Evolutionary conservation across 768 basidiomycete genomes (phyloP).

Genomic region (Lentinus tigrinus): DNA sequence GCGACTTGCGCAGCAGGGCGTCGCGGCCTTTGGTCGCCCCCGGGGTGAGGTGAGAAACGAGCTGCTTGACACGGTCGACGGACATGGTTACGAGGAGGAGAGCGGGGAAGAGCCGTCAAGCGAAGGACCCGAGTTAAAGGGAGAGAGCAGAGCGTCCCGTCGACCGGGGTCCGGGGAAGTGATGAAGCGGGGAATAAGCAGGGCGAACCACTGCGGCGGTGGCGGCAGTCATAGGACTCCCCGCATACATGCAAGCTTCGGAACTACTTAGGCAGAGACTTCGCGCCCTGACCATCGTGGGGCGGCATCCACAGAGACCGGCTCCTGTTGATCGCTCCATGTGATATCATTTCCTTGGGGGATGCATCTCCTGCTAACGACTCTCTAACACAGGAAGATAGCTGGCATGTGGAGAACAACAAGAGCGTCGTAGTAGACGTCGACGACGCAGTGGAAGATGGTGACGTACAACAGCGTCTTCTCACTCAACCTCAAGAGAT

Average conservation of each 20-base stretch:
- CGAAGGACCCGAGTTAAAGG: background rate
- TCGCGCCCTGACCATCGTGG: background rate
- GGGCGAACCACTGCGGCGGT: background rate
- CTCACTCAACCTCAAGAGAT: too few relatives aligned
- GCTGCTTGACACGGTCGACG: slow-evolving; percentile 66
- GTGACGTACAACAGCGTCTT: too few relatives aligned
- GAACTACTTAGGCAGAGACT: too few relatives aligned
- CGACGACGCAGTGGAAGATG: too few relatives aligned
- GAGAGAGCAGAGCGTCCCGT: background rate
- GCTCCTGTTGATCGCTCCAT: background rate
- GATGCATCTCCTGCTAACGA: too few relatives aligned
- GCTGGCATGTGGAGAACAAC: too few relatives aligned
- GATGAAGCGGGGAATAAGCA: background rate
- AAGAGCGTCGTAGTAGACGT: too few relatives aligned
- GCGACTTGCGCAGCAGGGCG: slow-evolving; percentile 54
- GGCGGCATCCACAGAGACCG: background rate
- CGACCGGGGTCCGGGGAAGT: background rate
- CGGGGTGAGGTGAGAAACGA: slow-evolving; percentile 55
- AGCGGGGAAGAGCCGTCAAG: background rate
- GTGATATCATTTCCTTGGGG: background rate
- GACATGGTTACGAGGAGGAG: background rate
- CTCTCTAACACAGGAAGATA: background rate
- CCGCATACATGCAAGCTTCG: too few relatives aligned
- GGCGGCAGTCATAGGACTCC: too few relatives aligned
- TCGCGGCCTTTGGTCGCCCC: slow-evolving; percentile 44